Conservation (phyloP, 2,329 filamentous ascomycete species). For the Fusarium brachygibbosum region DNA sequence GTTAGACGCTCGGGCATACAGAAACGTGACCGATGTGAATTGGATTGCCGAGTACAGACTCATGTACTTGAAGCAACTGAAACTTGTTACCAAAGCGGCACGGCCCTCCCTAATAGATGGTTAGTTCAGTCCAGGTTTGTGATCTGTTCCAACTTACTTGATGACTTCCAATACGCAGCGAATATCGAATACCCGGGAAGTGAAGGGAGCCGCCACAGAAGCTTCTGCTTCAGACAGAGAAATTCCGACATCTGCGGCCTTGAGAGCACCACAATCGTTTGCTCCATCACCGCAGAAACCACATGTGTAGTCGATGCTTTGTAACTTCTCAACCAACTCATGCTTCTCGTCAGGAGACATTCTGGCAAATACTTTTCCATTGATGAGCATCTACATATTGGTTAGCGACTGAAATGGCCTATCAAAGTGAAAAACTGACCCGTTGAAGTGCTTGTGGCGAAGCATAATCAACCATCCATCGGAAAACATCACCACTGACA, state of each 20-base stretch:
- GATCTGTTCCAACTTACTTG: slow-evolving; percentile 62
- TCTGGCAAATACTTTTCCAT: slow-evolving; percentile 92
- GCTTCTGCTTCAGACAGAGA: slow-evolving; percentile 97
- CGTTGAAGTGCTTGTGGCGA: slow-evolving; percentile 81
- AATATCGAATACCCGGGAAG: slow-evolving; percentile 95
- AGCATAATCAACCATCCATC: slow-evolving; percentile 95
- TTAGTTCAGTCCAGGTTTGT: slow-evolving; percentile 37
- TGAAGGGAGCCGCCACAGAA: slow-evolving; percentile 97
- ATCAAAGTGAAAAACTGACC: slow-evolving; percentile 57
- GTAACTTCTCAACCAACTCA: slow-evolving; percentile 95
- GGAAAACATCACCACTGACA: slow-evolving; percentile 92
- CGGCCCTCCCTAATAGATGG: slow-evolving; percentile 78
- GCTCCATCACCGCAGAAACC: slow-evolving; percentile 98
- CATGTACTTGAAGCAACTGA: slow-evolving; percentile 99
- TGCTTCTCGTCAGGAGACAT: slow-evolving; percentile 99
- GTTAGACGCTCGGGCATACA: slow-evolving; percentile 94
- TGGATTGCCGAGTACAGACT: slow-evolving; percentile 99
- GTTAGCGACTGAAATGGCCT: neutral
- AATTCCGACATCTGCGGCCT: slow-evolving; percentile 97
- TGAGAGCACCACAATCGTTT: slow-evolving; percentile 96
- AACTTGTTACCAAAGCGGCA: slow-evolving; percentile 95
- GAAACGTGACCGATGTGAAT: slow-evolving; percentile 95
- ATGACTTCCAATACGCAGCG: slow-evolving; percentile 95
- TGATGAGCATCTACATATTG: slow-evolving; percentile 80
- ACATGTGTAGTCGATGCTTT: slow-evolving; percentile 93